Evolutionary conservation across 352 stramenopile genomes (phyloP).

Genomic region (Phytophthora capsici): DNA sequence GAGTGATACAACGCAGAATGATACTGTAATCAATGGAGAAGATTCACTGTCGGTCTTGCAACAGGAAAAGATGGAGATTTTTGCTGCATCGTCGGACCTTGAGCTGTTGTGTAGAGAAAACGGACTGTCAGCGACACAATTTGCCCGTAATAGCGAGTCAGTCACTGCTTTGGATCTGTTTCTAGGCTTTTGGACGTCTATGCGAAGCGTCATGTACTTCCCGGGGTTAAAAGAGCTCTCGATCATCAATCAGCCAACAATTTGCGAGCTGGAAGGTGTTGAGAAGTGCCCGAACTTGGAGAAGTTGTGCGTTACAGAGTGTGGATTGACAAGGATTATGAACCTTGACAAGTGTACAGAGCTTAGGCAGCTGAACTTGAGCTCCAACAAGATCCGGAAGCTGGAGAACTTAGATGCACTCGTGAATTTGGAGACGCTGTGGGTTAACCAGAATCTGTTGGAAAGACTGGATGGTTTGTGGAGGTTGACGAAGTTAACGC

Average conservation of each 20-base stretch:
- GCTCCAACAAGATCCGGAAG: conserved; percentile 59
- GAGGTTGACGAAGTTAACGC: conserved; percentile 52
- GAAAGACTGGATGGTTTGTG: conserved; percentile 62
- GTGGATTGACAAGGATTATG: conserved; percentile 55
- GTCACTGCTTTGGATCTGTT: conserved; percentile 75
- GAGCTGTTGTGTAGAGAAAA: conserved; percentile 76
- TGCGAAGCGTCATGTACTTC: conserved; percentile 76
- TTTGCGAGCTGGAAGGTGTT: conserved; percentile 65
- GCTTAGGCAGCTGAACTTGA: conserved; percentile 76
- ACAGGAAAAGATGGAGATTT: conserved; percentile 44
- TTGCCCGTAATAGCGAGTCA: conserved; percentile 45
- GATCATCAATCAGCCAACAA: conserved; percentile 78
- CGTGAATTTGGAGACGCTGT: conserved; percentile 71
- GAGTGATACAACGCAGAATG: conserved; percentile 5
- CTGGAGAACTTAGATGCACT: conserved; percentile 69
- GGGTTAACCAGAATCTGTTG: conserved; percentile 86
- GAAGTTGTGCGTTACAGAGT: conserved; percentile 72
- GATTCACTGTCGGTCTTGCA: conserved; percentile 35
- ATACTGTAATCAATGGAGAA: neutral
- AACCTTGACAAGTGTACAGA: conserved; percentile 51
- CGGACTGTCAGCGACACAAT: conserved; percentile 60
- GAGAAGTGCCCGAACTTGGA: conserved; percentile 59
- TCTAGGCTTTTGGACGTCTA: conserved; percentile 77
- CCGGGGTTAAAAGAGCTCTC: conserved; percentile 64
- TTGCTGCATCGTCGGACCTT: conserved; percentile 54